These are phyloP conservation scores for Yamadazyma atmosphaerica DNA, from an alignment of 1,139 yeast genomes.

Conservation along the genomic window DNA sequence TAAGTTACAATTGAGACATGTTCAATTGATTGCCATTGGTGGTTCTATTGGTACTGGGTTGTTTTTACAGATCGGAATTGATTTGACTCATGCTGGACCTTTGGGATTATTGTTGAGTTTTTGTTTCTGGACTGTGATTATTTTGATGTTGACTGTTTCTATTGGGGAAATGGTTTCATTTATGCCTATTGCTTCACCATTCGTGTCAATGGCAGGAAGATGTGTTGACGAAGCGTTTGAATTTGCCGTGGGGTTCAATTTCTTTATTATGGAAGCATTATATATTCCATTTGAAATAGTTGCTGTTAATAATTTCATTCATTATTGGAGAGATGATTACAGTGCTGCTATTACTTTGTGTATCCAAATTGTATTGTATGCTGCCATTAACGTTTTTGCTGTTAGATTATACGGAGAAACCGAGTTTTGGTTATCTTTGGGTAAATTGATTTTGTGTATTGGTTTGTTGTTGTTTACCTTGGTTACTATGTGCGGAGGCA, in stretches of 20 bases:
- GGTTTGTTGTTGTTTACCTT: constrained; percentile 76
- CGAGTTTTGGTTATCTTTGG: constrained; percentile 79
- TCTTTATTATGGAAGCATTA: constrained; percentile 73
- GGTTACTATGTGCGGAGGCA: constrained; percentile 83
- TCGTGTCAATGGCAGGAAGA: constrained; percentile 54
- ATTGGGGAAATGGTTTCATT: constrained; percentile 85
- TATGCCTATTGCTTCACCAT: constrained; percentile 69
- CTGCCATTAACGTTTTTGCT: constrained; percentile 66
- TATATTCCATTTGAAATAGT: constrained; percentile 82
- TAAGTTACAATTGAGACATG: constrained; percentile 24
- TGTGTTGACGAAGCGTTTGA: constrained; percentile 69
- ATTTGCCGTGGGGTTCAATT: constrained; percentile 78
- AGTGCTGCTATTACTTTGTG: constrained; percentile 65
- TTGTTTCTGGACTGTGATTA: constrained; percentile 48
- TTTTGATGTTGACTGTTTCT: constrained; percentile 63
- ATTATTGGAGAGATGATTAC: constrained; percentile 78
- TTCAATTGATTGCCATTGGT: constrained; percentile 35
- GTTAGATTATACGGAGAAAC: constrained; percentile 75
- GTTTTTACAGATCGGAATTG: constrained; percentile 36
- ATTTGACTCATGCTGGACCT: constrained; percentile 49
- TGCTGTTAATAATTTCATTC: constrained; percentile 74
- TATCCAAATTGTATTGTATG: constrained; percentile 62
- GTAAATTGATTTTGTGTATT: constrained; percentile 67
- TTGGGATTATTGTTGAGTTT: constrained; percentile 45
- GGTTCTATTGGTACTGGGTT: constrained; percentile 39